phyloP scores from a whole-genome alignment of 1,139 yeast species.

The Yamadazyma atlantica region DNA sequence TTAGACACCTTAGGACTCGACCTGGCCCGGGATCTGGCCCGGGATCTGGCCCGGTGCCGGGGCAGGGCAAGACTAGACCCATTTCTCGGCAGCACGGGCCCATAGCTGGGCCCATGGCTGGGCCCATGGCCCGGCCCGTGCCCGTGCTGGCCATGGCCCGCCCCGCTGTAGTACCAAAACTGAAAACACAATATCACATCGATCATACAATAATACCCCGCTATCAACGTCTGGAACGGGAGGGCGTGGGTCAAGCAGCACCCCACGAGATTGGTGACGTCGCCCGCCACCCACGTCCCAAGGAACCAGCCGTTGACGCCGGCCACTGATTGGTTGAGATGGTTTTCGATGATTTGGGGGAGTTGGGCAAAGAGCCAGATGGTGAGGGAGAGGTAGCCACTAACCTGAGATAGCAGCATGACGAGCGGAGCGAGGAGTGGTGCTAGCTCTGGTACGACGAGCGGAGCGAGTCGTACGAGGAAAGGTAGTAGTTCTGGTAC shows the following conservation, averaged over 20 bases:
- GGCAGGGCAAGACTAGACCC: too few species aligned
- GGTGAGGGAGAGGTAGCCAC: constrained; percentile 28
- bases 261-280: constrained; percentile 72
- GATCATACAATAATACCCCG: constrained; percentile 68
- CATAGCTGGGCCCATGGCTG: too few species aligned
- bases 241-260: constrained; percentile 73
- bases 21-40: too few species aligned
- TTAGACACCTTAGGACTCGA: too few species aligned
- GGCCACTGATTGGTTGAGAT: constrained; percentile 70
- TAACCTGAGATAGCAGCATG: constrained; percentile 5
- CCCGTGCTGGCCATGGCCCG: too few species aligned
- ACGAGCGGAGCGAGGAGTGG: not conserved
- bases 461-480: too few species aligned
- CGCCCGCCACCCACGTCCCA: constrained; percentile 76
- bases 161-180: constrained; percentile 29
- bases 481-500: too few species aligned
- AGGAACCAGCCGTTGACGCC: constrained; percentile 78
- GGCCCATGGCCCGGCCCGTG: too few species aligned
- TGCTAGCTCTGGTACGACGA: too few species aligned
- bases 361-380: constrained; percentile 82
- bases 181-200: constrained; percentile 74
- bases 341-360: constrained; percentile 80
- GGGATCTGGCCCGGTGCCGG: too few species aligned
- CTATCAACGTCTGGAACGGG: constrained; percentile 69
- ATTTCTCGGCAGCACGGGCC: too few species aligned